These are phyloP conservation scores for Ruellia speciosa DNA, from an alignment of 305 asterid genomes.

Conservation along the genomic window DNA sequence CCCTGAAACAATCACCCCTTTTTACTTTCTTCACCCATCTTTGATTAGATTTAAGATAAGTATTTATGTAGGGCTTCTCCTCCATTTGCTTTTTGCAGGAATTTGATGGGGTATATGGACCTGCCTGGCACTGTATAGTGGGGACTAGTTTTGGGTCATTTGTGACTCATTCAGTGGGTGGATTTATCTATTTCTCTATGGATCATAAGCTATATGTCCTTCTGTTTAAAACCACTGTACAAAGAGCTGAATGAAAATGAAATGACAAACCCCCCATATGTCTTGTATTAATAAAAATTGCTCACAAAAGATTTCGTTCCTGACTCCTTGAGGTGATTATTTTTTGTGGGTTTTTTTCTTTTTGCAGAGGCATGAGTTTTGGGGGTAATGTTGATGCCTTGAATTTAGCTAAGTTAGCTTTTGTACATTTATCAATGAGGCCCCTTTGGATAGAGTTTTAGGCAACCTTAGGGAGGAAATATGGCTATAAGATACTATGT, in stretches of 20 bases:
- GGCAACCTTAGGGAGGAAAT: not conserved
- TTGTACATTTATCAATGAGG: not conserved
- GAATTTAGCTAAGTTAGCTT: not conserved
- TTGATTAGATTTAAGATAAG: conserved; percentile 5
- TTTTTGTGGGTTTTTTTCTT: not conserved
- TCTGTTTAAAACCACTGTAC: conserved; percentile 83
- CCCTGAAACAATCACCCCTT: not conserved
- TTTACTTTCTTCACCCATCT: not conserved
- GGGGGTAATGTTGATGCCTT: too few relatives aligned
- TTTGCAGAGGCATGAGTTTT: too few relatives aligned
- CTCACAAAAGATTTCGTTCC: not conserved
- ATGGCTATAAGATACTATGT: not conserved
- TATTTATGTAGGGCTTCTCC: conserved; percentile 2
- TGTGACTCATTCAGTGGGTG: conserved; percentile 90
- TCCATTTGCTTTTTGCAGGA: conserved; percentile 43
- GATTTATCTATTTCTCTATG: conserved; percentile 81
- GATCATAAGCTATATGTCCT: conserved; percentile 75
- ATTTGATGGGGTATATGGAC: conserved; percentile 92
- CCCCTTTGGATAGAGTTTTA: not conserved
- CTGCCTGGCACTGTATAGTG: conserved; percentile 92
- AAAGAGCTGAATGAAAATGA: conserved; percentile 38
- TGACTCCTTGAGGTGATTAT: not conserved
- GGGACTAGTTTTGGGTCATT: conserved; percentile 94
- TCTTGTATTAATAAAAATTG: too few relatives aligned
- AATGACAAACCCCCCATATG: too few relatives aligned